These are phyloP conservation scores for Xylaria telfairii DNA, from an alignment of 495 filamentous ascomycete species.

Conservation along the genomic window DNA sequence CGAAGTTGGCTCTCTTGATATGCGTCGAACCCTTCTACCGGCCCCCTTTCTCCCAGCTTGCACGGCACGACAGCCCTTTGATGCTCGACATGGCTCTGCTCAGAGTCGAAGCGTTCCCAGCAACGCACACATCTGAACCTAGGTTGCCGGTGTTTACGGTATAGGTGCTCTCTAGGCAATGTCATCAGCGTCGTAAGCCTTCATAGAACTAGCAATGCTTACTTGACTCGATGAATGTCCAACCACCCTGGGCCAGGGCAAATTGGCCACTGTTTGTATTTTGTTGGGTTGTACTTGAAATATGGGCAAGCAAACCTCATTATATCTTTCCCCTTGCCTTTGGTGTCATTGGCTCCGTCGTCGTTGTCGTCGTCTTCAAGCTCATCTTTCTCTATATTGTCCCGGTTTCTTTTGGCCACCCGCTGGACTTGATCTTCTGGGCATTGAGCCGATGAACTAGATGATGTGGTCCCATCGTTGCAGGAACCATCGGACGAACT, in stretches of 20 bases:
- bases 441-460: not conserved
- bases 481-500: not conserved
- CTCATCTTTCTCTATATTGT: not conserved
- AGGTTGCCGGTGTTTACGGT: constrained; percentile 22
- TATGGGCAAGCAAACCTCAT: constrained; percentile 42
- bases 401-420: not conserved
- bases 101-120: constrained; percentile 19
- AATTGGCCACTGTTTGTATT: constrained; percentile 42
- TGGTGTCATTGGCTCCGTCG: not conserved
- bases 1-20: constrained; percentile 13
- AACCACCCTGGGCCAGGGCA: constrained; percentile 28
- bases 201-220: constrained; percentile 10
- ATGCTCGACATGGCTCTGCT: constrained; percentile 22
- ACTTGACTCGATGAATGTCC: constrained; percentile 46
- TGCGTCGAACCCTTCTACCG: constrained; percentile 17
- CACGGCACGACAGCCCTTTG: constrained; percentile 9
- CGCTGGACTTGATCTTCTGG: not conserved
- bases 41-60: constrained; percentile 14
- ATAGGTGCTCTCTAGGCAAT: constrained; percentile 22
- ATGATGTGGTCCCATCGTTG: not conserved
- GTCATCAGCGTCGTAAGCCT: not conserved
- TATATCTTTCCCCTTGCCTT: constrained; percentile 16
- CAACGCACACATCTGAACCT: constrained; percentile 24
- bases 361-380: not conserved
- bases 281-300: constrained; percentile 40